phyloP scores from a whole-genome alignment of 2,329 filamentous ascomycete genomes.

The Decorospora gaudefroyi region DNA sequence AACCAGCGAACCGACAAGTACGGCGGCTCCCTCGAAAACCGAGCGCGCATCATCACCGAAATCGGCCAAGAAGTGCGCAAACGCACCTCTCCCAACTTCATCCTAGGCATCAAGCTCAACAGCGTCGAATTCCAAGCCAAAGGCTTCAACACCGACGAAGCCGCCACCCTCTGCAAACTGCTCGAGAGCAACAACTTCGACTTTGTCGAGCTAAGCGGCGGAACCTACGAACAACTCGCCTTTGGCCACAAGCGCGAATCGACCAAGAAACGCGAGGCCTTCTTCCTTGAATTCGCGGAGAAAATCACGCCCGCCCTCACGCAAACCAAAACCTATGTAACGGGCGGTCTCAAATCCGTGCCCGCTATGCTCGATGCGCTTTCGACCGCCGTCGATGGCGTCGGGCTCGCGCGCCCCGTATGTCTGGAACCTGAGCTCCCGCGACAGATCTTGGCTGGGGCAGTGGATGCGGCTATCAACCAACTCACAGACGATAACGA shows the following conservation, averaged over 20 bases:
- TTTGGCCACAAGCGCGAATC: constrained; percentile 59
- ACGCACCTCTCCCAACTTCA: constrained; percentile 48
- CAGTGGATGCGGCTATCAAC: constrained; percentile 53
- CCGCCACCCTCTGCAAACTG: constrained; percentile 53
- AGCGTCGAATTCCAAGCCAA: constrained; percentile 60
- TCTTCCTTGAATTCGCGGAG: constrained; percentile 65
- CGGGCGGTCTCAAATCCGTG: constrained; percentile 61
- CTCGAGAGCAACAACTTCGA: constrained; percentile 59
- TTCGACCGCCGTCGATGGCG: constrained; percentile 61
- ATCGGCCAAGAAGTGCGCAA: constrained; percentile 48
- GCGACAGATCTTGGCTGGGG: constrained; percentile 53
- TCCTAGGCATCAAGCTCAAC: constrained; percentile 63
- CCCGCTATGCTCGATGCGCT: constrained; percentile 64
- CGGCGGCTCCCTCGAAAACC: constrained; percentile 52
- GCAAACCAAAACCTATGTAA: constrained; percentile 63
- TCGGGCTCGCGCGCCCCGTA: constrained; percentile 61
- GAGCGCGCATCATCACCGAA: constrained; percentile 50
- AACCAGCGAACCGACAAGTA: constrained; percentile 53
- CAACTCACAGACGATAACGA: constrained; percentile 56
- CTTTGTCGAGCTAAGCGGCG: constrained; percentile 64
- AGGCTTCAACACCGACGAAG: constrained; percentile 58
- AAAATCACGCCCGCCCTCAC: constrained; percentile 58
- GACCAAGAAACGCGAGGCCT: constrained; percentile 61
- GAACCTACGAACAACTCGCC: constrained; percentile 61
- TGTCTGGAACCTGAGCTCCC: constrained; percentile 58